These are phyloP conservation scores for Apiotrichum siamense DNA, from an alignment of 1,284 basidiomycete species.

Conservation along the genomic window DNA sequence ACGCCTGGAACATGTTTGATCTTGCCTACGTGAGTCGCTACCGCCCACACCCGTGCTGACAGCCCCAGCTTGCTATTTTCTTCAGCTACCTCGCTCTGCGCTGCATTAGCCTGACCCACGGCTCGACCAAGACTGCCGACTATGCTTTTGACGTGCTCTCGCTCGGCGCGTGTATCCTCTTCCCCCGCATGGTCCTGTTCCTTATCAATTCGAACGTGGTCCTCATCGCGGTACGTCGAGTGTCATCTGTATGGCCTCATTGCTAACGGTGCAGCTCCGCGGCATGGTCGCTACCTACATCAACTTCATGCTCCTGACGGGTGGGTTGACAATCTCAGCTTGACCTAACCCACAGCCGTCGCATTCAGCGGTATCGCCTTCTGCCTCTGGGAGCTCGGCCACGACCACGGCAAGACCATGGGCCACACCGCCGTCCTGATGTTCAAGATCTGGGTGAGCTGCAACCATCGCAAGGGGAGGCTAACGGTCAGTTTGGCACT, in stretches of 20 bases:
- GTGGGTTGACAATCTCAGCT: constrained; percentile 21
- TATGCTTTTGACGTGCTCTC: constrained; percentile 75
- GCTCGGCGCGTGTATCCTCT: constrained; percentile 77
- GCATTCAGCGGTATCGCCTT: constrained; percentile 77
- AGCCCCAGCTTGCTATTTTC: constrained; percentile 59
- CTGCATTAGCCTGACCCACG: constrained; percentile 57
- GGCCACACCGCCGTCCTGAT: constrained; percentile 56
- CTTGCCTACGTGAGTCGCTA: constrained; percentile 54
- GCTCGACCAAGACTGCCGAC: constrained; percentile 57
- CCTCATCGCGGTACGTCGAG: constrained; percentile 60
- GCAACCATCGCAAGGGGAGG: background rate
- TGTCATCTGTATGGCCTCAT: no score
- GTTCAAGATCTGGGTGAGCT: constrained; percentile 49
- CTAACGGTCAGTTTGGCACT: constrained; percentile 33
- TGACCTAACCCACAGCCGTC: constrained; percentile 24
- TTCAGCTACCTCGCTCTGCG: constrained; percentile 63
- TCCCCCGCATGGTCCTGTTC: constrained; percentile 81
- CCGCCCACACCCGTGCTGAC: constrained; percentile 12
- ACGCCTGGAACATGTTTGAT: constrained; percentile 83
- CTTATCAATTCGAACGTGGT: constrained; percentile 75
- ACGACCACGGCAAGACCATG: constrained; percentile 42
- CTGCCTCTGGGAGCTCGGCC: constrained; percentile 69
- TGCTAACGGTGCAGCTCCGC: constrained; percentile 55
- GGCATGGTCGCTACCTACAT: constrained; percentile 65
- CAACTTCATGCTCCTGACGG: constrained; percentile 75